Base-by-base conservation (phyloP, 108 stramenopile species). In the Cyclotella kingstonii region DNA sequence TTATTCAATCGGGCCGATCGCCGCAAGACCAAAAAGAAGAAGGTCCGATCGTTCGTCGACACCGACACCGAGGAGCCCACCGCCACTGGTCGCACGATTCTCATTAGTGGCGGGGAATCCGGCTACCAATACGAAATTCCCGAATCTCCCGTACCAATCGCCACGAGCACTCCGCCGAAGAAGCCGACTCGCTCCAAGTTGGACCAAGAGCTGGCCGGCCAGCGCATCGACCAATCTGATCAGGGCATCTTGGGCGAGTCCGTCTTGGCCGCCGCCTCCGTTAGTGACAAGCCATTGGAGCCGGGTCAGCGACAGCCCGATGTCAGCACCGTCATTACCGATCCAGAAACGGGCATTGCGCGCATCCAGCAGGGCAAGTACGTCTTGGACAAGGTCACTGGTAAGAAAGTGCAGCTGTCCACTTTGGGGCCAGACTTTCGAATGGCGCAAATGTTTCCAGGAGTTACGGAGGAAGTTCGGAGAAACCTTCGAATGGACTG, bases 361-460 rank as follows among this genome's bases (percentile, higher is more conserved):
- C 52, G 84, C 17, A 76, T 93, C 30, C 67, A 69, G 39, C 87
- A 93, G 73, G 91, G 91, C 14, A 73, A 86, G 31, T 73, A 71
- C 30, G 91, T 93, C 28, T 81, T 89, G 87, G 91, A 93, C 75
- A 83, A 89, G 34, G 82, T 86, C 14, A 93, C 91, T 1, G 78
- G 86, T 0, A 86, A 86, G 66, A 82, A 87, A 0, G 87, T 93
- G 25, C 66, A 82, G 27, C 61, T 93, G 8, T 76, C 73, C 23
- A 65, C 83, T 29, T 28, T 77, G 12, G 90, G 90, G 31, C 79
- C 84, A n/a, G 83, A 84, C 26, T 86, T 82, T 45, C 73, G 87
- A 44, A 45, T 93, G 29, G 91, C 91, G 34, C 87, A 93, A 78
- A 85, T 93, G 84, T 84, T 87, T 58, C 91, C 91, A 0, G 84